Evolutionary conservation across 164 flowering plant species (phyloP).

Genomic region (Platanus orientalis): DNA sequence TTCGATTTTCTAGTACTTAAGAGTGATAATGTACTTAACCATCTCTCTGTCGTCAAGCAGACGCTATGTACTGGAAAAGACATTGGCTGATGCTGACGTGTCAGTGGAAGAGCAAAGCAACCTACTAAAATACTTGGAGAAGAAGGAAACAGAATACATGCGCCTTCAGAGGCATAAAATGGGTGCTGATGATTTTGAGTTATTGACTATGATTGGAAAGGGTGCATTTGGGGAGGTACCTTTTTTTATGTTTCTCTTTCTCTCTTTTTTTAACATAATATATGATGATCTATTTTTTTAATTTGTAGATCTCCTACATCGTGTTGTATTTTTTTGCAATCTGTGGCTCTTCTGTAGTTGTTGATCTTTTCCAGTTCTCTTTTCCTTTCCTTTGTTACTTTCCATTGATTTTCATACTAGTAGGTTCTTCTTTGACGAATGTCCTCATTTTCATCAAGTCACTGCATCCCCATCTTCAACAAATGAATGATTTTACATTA

Average conservation of each 20-base stretch:
- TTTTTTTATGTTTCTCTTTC: neutral
- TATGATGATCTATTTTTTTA: neutral
- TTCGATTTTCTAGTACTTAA: neutral
- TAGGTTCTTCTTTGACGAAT: too few species aligned
- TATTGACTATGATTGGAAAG: slow-evolving; percentile 94
- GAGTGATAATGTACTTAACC: neutral
- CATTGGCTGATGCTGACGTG: slow-evolving; percentile 91
- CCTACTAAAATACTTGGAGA: slow-evolving; percentile 70
- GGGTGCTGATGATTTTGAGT: slow-evolving; percentile 96
- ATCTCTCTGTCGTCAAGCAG: slow-evolving; percentile 37
- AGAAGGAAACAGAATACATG: slow-evolving; percentile 97
- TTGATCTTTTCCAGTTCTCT: neutral
- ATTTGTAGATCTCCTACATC: too few species aligned
- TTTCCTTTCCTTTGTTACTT: too few species aligned
- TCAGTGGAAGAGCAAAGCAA: slow-evolving; percentile 86
- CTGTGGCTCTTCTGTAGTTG: neutral
- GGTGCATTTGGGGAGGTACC: slow-evolving; percentile 99
- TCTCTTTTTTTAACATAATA: neutral
- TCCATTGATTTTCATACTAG: too few species aligned
- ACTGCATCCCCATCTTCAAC: too few species aligned
- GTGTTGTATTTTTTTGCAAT: neutral
- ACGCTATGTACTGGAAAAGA: slow-evolving; percentile 74
- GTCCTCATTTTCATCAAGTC: too few species aligned
- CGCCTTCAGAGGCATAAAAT: slow-evolving; percentile 95
- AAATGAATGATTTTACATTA: too few species aligned